Conservation (phyloP, 2,329 filamentous ascomycete species). For the Colletotrichum sp. region DNA sequence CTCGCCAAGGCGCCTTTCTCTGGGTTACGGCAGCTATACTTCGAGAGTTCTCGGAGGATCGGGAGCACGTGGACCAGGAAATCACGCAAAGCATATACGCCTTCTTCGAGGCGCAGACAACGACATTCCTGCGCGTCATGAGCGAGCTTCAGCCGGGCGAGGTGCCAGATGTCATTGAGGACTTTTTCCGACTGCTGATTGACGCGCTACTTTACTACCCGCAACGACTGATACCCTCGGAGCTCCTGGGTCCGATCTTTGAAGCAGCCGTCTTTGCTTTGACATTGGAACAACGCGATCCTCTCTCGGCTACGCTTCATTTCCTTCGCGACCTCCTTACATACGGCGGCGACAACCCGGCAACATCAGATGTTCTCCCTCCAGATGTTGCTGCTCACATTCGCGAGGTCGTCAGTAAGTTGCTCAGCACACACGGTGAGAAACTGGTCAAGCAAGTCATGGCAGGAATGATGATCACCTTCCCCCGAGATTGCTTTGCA, state of each 20-base stretch:
- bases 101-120: conserved; percentile 94
- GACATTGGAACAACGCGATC: conserved; percentile 88
- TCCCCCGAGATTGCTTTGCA: conserved; percentile 93
- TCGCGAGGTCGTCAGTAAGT: conserved; percentile 72
- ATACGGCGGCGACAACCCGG: conserved; percentile 81
- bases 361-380: conserved; percentile 61
- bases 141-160: conserved; percentile 79
- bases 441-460: conserved; percentile 85
- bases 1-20: conserved; percentile 94
- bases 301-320: conserved; percentile 88
- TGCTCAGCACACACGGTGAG: conserved; percentile 75
- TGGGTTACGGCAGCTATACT: conserved; percentile 97
- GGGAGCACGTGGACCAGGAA: conserved; percentile 81
- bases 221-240: conserved; percentile 79
- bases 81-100: conserved; percentile 88
- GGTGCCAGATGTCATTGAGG: conserved; percentile 86
- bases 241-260: conserved; percentile 82
- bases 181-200: conserved; percentile 92
- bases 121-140: conserved; percentile 86
- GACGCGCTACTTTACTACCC: conserved; percentile 95
- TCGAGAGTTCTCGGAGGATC: conserved; percentile 91
- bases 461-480: conserved; percentile 99
- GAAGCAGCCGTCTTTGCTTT: conserved; percentile 87
- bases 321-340: conserved; percentile 91
- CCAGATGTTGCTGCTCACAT: conserved; percentile 71